Conservation (phyloP, 805 yeast species). For the Zygotorulaspora sp. region DNA sequence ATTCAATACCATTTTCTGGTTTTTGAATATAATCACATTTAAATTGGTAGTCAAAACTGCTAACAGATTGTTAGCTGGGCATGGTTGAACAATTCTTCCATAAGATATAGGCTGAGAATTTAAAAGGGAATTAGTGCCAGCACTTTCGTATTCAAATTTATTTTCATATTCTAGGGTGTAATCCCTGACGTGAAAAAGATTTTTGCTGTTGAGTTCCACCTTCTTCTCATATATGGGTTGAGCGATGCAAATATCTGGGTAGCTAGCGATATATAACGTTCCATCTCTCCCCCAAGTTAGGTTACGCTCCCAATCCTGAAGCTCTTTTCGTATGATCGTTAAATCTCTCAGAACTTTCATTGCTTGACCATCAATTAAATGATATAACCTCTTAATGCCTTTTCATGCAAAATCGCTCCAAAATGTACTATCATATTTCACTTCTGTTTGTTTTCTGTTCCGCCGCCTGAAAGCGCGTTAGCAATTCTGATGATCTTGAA, state of each 20-base stretch:
- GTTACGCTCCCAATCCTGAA: slow-evolving; percentile 27
- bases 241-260: slow-evolving; percentile 28
- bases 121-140: slow-evolving; percentile 23
- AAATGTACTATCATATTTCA: too few species aligned
- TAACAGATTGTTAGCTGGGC: slow-evolving; percentile 18
- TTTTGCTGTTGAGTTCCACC: slow-evolving; percentile 18
- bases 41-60: slow-evolving; percentile 31
- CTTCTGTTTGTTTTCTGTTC: too few species aligned
- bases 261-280: slow-evolving; percentile 25
- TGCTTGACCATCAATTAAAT: too few species aligned
- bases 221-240: slow-evolving; percentile 26
- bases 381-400: too few species aligned
- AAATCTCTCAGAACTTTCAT: slow-evolving; percentile 32
- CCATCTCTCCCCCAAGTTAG: slow-evolving; percentile 33
- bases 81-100: slow-evolving; percentile 20
- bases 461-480: too few species aligned
- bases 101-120: slow-evolving; percentile 30
- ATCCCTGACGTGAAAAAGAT: slow-evolving; percentile 29
- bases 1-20: slow-evolving; percentile 13
- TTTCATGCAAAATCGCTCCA: too few species aligned
- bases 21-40: slow-evolving; percentile 24
- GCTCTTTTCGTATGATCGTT: slow-evolving; percentile 26
- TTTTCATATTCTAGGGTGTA: slow-evolving; percentile 20
- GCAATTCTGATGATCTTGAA: too few species aligned
- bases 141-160: slow-evolving; percentile 27